Conservation (phyloP, 2,329 filamentous ascomycete species). For the Anisogramma anomala region DNA sequence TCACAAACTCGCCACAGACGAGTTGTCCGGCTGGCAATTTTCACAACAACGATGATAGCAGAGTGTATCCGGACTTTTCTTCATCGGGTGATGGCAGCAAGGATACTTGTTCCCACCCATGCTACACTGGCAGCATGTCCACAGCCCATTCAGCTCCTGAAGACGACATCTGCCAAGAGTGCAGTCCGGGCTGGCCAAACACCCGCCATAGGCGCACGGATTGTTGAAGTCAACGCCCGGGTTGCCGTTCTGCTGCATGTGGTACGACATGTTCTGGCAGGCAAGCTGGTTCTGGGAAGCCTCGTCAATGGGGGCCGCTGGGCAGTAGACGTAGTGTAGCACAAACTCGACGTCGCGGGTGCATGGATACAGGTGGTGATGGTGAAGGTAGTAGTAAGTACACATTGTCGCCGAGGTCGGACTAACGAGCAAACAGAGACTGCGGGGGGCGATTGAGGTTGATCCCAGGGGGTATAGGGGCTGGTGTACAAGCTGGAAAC, state of each 20-base stretch:
- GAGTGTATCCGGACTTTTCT: conserved; percentile 35
- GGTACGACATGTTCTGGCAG: conserved; percentile 23
- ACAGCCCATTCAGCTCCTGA: conserved; percentile 35
- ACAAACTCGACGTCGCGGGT: conserved; percentile 28
- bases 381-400: conserved; percentile 37
- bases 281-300: conserved; percentile 18
- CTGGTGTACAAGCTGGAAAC: background rate
- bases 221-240: conserved; percentile 26
- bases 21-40: conserved; percentile 27
- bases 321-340: conserved; percentile 34
- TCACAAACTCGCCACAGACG: background rate
- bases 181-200: conserved; percentile 35
- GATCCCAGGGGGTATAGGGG: too few species aligned
- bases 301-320: conserved; percentile 23
- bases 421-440: background rate
- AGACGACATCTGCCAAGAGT: conserved; percentile 37
- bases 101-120: conserved; percentile 34
- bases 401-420: conserved; percentile 30
- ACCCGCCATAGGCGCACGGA: conserved; percentile 35
- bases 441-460: background rate
- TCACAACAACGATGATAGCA: conserved; percentile 42
- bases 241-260: conserved; percentile 19
- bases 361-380: conserved; percentile 37
- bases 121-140: conserved; percentile 39
- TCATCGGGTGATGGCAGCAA: conserved; percentile 35